Conservation (phyloP, 176 grass and related monocot species). For the Raddia guianensis region DNA sequence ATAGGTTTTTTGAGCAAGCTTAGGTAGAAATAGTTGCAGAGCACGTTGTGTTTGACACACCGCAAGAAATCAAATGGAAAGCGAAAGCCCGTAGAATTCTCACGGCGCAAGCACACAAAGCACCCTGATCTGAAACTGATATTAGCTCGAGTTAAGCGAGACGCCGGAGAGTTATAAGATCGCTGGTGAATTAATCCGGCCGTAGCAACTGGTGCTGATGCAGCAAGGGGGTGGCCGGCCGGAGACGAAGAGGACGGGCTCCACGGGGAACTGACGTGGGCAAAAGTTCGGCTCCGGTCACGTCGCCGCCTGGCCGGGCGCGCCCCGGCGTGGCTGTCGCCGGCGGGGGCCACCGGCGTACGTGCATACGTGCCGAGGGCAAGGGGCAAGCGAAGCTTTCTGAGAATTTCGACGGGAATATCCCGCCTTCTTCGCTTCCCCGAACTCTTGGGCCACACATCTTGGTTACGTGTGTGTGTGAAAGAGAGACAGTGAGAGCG, state of each 20-base stretch:
- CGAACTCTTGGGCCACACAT: neutral
- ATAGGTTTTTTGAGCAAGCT: no score
- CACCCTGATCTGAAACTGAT: neutral
- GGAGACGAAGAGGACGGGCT: neutral
- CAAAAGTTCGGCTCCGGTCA: slow-evolving; percentile 39
- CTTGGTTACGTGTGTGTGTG: neutral
- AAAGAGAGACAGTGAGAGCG: no score
- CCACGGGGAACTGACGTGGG: slow-evolving; percentile 15
- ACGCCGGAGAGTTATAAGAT: no score
- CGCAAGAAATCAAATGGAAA: no score
- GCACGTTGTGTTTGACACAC: neutral
- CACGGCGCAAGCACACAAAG: neutral
- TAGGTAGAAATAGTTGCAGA: neutral
- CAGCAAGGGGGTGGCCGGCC: neutral
- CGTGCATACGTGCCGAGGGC: slow-evolving; percentile 9
- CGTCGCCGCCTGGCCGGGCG: slow-evolving; percentile 19
- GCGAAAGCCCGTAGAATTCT: neutral
- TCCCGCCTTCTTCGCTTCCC: slow-evolving; percentile 16
- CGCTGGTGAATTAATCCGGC: no score
- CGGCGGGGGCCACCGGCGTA: slow-evolving; percentile 5
- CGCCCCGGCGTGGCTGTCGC: slow-evolving; percentile 31
- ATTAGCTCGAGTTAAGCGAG: neutral
- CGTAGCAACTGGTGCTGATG: neutral
- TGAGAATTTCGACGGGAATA: neutral
- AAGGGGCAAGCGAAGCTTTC: neutral